Evolutionary conservation across 176 grass and related monocot genomes (phyloP).

Genomic region (maize (Zea mays)): DNA sequence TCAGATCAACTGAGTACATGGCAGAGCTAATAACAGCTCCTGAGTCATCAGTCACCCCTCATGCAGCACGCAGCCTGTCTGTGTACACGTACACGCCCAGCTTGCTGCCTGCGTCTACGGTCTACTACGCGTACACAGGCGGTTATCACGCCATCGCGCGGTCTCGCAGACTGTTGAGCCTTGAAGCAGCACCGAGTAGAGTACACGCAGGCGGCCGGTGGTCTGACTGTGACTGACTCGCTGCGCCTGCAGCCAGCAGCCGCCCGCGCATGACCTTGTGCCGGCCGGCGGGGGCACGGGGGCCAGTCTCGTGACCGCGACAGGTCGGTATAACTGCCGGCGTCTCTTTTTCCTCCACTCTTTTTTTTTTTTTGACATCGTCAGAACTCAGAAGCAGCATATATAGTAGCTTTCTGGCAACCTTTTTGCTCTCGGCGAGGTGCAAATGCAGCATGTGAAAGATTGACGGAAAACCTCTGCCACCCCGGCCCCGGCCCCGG

Average conservation of each 20-base stretch:
- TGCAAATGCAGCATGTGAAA: conserved; percentile 1
- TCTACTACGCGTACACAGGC: too few species aligned
- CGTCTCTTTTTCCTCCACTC: neutral
- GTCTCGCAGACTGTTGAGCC: neutral
- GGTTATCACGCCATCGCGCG: neutral
- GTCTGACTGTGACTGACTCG: neutral
- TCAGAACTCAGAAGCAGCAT: too few species aligned
- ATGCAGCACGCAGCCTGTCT: too few species aligned
- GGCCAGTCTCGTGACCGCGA: neutral
- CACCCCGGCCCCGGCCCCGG: fast-evolving
- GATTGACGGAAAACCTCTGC: neutral
- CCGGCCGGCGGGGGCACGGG: neutral
- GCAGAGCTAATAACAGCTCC: too few species aligned
- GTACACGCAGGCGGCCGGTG: neutral
- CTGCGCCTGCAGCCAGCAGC: neutral
- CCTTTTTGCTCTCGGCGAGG: neutral
- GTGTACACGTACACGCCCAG: too few species aligned
- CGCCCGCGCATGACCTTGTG: neutral
- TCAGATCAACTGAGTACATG: too few species aligned
- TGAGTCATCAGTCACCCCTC: too few species aligned
- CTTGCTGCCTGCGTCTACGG: too few species aligned
- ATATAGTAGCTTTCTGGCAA: neutral
- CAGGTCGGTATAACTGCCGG: conserved; percentile 4
- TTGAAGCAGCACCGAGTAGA: neutral
- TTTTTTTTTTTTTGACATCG: neutral